Evolutionary conservation across 2,329 filamentous ascomycete species (phyloP).

Genomic region (Lecanicillium sp.): DNA sequence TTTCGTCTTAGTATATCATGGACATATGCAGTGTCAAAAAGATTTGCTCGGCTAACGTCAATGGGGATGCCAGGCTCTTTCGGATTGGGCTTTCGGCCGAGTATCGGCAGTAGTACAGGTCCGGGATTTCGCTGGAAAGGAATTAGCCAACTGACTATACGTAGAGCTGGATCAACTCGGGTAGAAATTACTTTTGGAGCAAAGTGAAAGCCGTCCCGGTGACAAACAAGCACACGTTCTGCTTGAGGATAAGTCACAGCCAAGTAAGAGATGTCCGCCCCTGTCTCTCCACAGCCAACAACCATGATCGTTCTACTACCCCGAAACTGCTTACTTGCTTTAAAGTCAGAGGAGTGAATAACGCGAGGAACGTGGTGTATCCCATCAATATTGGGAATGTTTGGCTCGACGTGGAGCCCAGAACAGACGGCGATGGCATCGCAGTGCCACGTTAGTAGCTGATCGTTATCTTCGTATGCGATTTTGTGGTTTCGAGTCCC

Average conservation of each 20-base stretch:
- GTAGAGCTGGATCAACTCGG: too few relatives aligned
- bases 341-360: constrained; percentile 36
- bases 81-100: constrained; percentile 10
- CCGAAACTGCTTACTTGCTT: constrained; percentile 29
- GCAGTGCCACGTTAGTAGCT: constrained; percentile 20
- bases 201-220: constrained; percentile 32
- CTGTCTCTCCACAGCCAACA: constrained; percentile 35
- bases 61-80: constrained; percentile 27
- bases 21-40: constrained; percentile 39
- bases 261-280: constrained; percentile 31
- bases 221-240: constrained; percentile 29
- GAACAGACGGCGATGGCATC: constrained; percentile 36
- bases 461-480: not conserved
- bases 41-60: constrained; percentile 30
- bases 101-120: constrained; percentile 12
- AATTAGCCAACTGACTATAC: not conserved
- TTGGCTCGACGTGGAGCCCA: constrained; percentile 30
- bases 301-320: constrained; percentile 30
- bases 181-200: constrained; percentile 30
- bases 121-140: constrained; percentile 10
- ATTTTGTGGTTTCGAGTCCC: constrained; percentile 6
- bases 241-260: constrained; percentile 29
- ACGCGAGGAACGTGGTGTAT: constrained; percentile 24
- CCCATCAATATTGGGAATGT: constrained; percentile 27
- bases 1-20: constrained; percentile 29